phyloP scores from a whole-genome alignment of 768 basidiomycete species.

The Trametes meyenii region DNA sequence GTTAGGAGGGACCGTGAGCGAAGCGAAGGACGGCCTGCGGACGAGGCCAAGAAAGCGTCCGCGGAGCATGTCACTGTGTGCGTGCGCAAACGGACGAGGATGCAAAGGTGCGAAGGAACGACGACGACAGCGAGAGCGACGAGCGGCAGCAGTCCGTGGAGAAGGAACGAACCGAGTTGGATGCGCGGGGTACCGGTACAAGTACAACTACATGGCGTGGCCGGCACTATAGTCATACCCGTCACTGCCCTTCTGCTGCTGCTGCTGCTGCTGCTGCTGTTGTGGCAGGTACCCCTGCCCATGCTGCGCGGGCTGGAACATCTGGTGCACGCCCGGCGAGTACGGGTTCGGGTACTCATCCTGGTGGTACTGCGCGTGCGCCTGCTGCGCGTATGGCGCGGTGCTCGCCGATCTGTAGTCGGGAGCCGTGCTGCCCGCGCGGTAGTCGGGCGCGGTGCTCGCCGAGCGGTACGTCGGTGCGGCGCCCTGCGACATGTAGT shows the following conservation, averaged over 20 bases:
- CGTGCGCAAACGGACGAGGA: background rate
- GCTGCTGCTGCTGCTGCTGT: conserved; percentile 21
- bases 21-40: conserved; percentile 5
- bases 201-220: conserved; percentile 31
- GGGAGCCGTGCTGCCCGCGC: conserved; percentile 13
- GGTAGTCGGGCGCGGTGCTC: conserved; percentile 11
- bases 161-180: background rate
- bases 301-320: conserved; percentile 15
- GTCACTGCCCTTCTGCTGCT: conserved; percentile 14
- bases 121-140: conserved; percentile 5
- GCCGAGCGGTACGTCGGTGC: conserved; percentile 1
- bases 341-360: conserved; percentile 19
- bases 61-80: background rate
- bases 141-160: background rate
- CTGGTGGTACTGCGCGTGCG: conserved; percentile 10
- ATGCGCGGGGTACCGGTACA: background rate
- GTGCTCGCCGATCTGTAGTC: conserved; percentile 2
- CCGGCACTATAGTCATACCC: conserved; percentile 30
- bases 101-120: conserved; percentile 1
- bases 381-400: conserved; percentile 16
- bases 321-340: conserved; percentile 20
- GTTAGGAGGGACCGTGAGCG: conserved; percentile 1
- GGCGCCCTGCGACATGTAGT: conserved; percentile 10
- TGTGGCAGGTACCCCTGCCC: background rate
- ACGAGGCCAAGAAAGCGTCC: background rate